Conservation (phyloP, 805 yeast species). For the Metschnikowia vanudenii region DNA sequence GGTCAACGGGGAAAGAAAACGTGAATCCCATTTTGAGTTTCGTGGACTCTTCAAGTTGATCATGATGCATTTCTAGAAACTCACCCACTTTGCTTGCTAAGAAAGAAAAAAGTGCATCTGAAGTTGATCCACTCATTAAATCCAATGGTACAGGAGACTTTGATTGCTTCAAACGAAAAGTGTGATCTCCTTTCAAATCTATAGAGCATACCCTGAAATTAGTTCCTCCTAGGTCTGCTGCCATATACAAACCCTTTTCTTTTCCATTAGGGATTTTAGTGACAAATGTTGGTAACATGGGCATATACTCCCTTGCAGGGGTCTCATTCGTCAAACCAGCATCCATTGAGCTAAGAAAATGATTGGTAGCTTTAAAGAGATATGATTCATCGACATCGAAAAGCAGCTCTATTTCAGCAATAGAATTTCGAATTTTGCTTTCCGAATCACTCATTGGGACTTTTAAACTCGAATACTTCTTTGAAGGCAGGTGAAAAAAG, state of each 20-base stretch:
- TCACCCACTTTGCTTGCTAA: slow-evolving; percentile 67
- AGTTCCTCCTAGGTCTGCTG: slow-evolving; percentile 96
- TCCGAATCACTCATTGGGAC: background rate
- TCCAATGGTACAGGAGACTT: slow-evolving; percentile 79
- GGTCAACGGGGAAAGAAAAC: slow-evolving; percentile 89
- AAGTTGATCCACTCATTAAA: slow-evolving; percentile 61
- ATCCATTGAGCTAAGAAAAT: slow-evolving; percentile 61
- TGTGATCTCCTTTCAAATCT: slow-evolving; percentile 68
- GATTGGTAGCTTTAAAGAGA: slow-evolving; percentile 47
- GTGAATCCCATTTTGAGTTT: slow-evolving; percentile 83
- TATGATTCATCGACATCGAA: slow-evolving; percentile 44
- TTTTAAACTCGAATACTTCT: too few relatives aligned
- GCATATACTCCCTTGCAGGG: slow-evolving; percentile 47
- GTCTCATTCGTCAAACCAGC: slow-evolving; percentile 50
- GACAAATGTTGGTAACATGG: slow-evolving; percentile 93
- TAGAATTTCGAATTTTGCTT: slow-evolving; percentile 21
- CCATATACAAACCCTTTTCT: slow-evolving; percentile 79
- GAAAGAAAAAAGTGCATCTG: slow-evolving; percentile 68
- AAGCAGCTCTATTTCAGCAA: slow-evolving; percentile 38
- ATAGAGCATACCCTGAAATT: slow-evolving; percentile 94
- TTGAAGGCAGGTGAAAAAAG: too few relatives aligned
- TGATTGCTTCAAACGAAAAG: slow-evolving; percentile 72
- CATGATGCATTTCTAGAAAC: slow-evolving; percentile 69
- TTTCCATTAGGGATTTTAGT: slow-evolving; percentile 82
- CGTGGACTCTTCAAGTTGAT: slow-evolving; percentile 32